Base-by-base conservation (phyloP, 1,139 yeast genomes). In the Diutina sp. region DNA sequence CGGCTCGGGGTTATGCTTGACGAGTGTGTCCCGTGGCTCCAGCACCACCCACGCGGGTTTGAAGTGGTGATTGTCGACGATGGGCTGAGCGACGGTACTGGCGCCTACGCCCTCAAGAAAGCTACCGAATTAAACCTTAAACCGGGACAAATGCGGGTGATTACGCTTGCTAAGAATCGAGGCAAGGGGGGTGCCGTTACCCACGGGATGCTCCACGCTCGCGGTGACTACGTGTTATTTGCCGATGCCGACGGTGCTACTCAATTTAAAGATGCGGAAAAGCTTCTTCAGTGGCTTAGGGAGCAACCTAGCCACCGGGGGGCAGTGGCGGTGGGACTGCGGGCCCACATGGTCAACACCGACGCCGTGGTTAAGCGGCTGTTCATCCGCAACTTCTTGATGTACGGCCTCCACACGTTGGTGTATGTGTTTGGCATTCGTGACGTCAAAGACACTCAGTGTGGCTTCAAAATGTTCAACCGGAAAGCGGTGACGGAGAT, bases 191-290 rank as follows among this genome's bases (percentile, higher is more conserved):
- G 99, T 8, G 99, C 98, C 0, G 99, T 95, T 0, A 84, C 96
- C 18, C 98, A 93, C 68, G 99, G 99, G 4, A 74, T 93, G 70
- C 79, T 86, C 64, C 85, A 84, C 65, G 72, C 85, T 8, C 75
- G 90, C 55, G 99, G 99, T 11, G 69, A 77, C 60, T 85, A 80
- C 64, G 82, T 84, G 11, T 76, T 93, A 18, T 93, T 93, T 74
- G 98, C 97, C 4, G 99, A 93, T 70, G 99, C 99, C 0, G 99
- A 93, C 68, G 99, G 99, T 38, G 99, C 99, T 4, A 87, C 96
- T 29, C 78, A 77, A 64, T 93, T 95, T 66, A 68, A 80, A 28
- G 97, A 91, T 66, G 75, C 88, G 29, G 67, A 67, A 4, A 80
- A 79, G 58, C 74, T 93, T 59, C 62, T 84, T 16, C 70, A 72